Percentiles rank a stretch among this genome's conserved stretches.
phyloP scores from a whole-genome alignment of 306 rosid genomes.

The Rubus idaeus region DNA sequence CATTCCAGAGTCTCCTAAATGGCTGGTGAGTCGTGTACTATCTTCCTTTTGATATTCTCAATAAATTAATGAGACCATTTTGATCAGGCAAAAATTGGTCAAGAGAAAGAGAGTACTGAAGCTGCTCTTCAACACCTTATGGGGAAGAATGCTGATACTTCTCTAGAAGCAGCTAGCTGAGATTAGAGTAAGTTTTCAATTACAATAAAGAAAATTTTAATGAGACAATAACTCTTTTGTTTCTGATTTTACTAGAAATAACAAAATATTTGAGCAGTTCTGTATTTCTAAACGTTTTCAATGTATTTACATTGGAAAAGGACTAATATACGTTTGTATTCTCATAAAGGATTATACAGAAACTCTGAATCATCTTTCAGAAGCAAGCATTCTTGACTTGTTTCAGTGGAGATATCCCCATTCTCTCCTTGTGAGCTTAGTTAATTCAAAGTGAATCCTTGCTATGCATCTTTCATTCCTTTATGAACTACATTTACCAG shows the following conservation, averaged over 20 bases:
- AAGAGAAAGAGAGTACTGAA: slow-evolving; percentile 46
- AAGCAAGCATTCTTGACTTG: slow-evolving; percentile 55
- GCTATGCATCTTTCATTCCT: background rate
- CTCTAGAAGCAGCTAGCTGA: slow-evolving; percentile 56
- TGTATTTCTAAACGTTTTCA: background rate
- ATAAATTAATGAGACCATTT: slow-evolving; percentile 24
- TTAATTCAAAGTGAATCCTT: background rate
- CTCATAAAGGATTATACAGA: slow-evolving; percentile 67
- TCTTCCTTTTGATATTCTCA: background rate
- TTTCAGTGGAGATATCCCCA: slow-evolving; percentile 64
- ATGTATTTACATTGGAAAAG: background rate
- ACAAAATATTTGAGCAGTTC: background rate
- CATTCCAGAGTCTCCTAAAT: slow-evolving; percentile 83
- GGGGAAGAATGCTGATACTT: slow-evolving; percentile 56
- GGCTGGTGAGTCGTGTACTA: slow-evolving; percentile 60
- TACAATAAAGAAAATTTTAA: background rate
- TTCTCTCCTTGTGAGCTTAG: slow-evolving; percentile 62
- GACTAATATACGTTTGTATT: no score
- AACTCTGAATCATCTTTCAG: slow-evolving; percentile 51
- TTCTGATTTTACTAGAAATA: background rate
- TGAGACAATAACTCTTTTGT: slow-evolving; percentile 2
- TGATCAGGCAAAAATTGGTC: slow-evolving; percentile 62
- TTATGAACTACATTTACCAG: slow-evolving; percentile 11
- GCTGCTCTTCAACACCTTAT: slow-evolving; percentile 64
- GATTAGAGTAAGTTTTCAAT: slow-evolving; percentile 50